A percentile compares a stretch with the other conserved stretches of the same genome.
Conservation (phyloP, 2,329 filamentous ascomycete species). For the Tetracladium maxilliforme region DNA sequence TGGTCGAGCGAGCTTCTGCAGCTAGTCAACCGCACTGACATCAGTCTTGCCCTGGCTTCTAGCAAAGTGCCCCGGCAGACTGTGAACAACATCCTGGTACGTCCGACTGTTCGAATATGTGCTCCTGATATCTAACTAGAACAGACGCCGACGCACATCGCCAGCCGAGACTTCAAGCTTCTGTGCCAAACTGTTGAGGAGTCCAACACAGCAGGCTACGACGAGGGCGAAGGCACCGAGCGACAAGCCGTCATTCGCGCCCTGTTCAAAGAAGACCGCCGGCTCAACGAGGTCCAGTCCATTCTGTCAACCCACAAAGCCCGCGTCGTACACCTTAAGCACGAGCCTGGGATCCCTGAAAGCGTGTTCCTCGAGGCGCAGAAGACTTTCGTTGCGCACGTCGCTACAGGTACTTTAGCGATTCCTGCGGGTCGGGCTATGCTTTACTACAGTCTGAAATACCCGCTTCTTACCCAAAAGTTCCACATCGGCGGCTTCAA, state of each 20-base stretch:
- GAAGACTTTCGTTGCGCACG: constrained; percentile 74
- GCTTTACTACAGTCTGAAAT: constrained; percentile 74
- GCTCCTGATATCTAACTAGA: too few relatives aligned
- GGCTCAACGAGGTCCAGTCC: constrained; percentile 71
- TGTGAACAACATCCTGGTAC: too few relatives aligned
- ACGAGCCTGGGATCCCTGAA: constrained; percentile 67
- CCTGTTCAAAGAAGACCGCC: constrained; percentile 83
- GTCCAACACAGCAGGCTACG: constrained; percentile 42
- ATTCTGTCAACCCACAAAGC: constrained; percentile 77
- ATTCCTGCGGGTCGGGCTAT: constrained; percentile 79
- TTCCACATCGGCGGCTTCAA: constrained; percentile 85
- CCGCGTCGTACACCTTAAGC: constrained; percentile 62
- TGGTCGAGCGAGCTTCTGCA: constrained; percentile 62
- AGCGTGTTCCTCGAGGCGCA: constrained; percentile 82
- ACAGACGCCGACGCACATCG: constrained; percentile 48
- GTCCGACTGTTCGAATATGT: too few relatives aligned
- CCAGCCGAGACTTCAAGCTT: constrained; percentile 61
- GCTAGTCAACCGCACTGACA: constrained; percentile 64
- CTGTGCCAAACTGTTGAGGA: constrained; percentile 57
- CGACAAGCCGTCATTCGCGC: constrained; percentile 69
- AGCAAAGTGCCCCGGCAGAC: too few relatives aligned
- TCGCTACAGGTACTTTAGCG: constrained; percentile 77
- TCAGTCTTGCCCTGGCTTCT: too few relatives aligned
- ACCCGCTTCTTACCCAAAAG: constrained; percentile 83
- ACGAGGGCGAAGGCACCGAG: constrained; percentile 73